Percentiles rank a stretch among this genome's conserved stretches.
Conservation (phyloP, 768 basidiomycete genomes). For the Suillus decipiens region DNA sequence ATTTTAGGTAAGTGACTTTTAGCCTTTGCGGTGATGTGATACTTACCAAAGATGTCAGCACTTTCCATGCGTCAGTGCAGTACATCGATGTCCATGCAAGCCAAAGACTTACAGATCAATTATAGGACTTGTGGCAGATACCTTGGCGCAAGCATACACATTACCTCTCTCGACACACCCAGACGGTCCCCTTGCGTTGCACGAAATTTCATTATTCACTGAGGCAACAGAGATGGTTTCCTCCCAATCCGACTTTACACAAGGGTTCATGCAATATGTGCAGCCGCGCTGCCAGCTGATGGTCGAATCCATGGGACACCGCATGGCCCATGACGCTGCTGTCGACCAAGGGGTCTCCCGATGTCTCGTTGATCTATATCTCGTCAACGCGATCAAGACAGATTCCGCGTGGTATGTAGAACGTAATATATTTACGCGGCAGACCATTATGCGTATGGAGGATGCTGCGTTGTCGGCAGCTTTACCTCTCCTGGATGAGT, state of each 20-base stretch:
- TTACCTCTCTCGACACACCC: constrained; percentile 19
- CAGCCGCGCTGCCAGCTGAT: constrained; percentile 27
- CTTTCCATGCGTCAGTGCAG: constrained; percentile 26
- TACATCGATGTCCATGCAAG: not conserved
- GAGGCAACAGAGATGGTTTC: constrained; percentile 10
- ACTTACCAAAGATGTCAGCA: not conserved
- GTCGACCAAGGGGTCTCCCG: constrained; percentile 6
- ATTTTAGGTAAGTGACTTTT: constrained; percentile 33
- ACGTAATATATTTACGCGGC: not conserved
- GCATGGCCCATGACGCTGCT: constrained; percentile 33
- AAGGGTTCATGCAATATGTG: constrained; percentile 19
- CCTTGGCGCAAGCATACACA: constrained; percentile 23
- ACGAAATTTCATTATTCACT: constrained; percentile 20
- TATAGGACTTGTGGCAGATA: constrained; percentile 31
- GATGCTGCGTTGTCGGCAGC: constrained; percentile 17
- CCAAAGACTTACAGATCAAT: not conserved
- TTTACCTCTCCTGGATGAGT: constrained; percentile 24
- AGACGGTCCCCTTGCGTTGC: constrained; percentile 21
- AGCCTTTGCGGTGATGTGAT: not conserved
- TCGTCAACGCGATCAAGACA: not conserved
- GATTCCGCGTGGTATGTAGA: constrained; percentile 8
- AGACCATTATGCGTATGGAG: not conserved
- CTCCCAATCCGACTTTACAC: constrained; percentile 18
- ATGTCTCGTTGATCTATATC: not conserved
- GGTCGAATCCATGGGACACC: constrained; percentile 30